Evolutionary conservation across 306 rosid genomes (phyloP), one percentile per base, ranked within the genome.

Genomic region (Hippophae tibetana): DNA sequence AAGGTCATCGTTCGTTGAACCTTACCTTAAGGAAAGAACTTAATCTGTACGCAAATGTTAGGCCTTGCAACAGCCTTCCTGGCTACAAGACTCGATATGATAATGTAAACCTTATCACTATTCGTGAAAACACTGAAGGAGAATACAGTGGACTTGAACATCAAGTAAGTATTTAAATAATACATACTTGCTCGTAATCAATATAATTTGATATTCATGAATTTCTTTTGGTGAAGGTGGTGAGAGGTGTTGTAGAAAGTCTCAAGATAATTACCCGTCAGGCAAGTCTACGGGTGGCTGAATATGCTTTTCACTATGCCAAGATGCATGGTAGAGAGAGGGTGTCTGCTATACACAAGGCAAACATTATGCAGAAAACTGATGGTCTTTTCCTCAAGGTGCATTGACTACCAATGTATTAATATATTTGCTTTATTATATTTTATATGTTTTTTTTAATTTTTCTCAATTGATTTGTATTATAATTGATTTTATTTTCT

Each of bases 131-230:
- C 63, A 93, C 99, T 0, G 97, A 93, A 74, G 99, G 99, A 59
- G 99, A 93, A 78, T 88, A 93, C 72, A 88, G 95, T 82, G 99
- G 99, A 45, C 99, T 93, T 79, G 99, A 93, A 58, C 97, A 93
- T 84, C 97, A 93, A 86, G 99, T 80, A 82, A 85, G 73, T 62
- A 51, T 58, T 60, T 25, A 45, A 38, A 43, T 48, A 57, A 23
- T 7, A 51, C 50, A 59, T 9, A 3, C 51, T 38, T 61, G 69
- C 26, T 49, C 41, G 49, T 56, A 43, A 6, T 40, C 49, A 42
- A 10, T 13, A 2, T 13, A 49, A 3, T 14, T 3, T 23, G 12
- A 49, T 52, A 40, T 71, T 47, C 67, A 59, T 52, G 13, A 31
- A 12, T 46, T 70, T 58, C 43, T 43, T 74, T 46, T 70, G 52